Evolutionary conservation across 495 filamentous ascomycete species (phyloP).

Genomic region (Aspergillus avenaceus): DNA sequence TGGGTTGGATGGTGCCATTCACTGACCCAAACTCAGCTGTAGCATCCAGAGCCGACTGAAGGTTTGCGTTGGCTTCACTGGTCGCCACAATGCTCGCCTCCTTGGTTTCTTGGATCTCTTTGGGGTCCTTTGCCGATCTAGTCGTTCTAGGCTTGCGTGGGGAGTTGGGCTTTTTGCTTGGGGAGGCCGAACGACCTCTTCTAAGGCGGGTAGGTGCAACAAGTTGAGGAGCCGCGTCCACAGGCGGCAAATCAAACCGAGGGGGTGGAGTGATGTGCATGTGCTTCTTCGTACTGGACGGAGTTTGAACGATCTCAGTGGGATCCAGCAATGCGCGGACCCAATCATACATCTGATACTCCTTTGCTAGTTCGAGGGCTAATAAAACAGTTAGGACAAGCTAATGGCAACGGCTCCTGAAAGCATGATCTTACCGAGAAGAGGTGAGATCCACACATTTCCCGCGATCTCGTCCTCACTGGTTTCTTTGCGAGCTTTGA

Average conservation of each 20-base stretch:
- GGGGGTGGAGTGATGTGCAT: constrained; percentile 72
- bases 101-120: constrained; percentile 22
- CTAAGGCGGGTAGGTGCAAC: constrained; percentile 37
- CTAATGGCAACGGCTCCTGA: background rate
- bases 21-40: constrained; percentile 23
- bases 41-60: constrained; percentile 47
- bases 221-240: constrained; percentile 37
- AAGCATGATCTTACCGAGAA: constrained; percentile 56
- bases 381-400: constrained; percentile 6
- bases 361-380: constrained; percentile 81
- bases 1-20: constrained; percentile 22
- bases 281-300: constrained; percentile 55
- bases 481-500: constrained; percentile 72
- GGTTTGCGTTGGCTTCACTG: constrained; percentile 43
- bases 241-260: constrained; percentile 51
- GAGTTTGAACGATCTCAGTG: constrained; percentile 56
- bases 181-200: constrained; percentile 54
- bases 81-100: constrained; percentile 21
- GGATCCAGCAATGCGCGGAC: constrained; percentile 85
- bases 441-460: constrained; percentile 91
- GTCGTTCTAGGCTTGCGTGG: constrained; percentile 72
- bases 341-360: constrained; percentile 81
- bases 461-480: constrained; percentile 90
- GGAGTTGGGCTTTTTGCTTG: constrained; percentile 53
- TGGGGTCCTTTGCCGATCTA: constrained; percentile 51